Base-by-base conservation (phyloP, 345 rosid species). In the Triadica sebifera region DNA sequence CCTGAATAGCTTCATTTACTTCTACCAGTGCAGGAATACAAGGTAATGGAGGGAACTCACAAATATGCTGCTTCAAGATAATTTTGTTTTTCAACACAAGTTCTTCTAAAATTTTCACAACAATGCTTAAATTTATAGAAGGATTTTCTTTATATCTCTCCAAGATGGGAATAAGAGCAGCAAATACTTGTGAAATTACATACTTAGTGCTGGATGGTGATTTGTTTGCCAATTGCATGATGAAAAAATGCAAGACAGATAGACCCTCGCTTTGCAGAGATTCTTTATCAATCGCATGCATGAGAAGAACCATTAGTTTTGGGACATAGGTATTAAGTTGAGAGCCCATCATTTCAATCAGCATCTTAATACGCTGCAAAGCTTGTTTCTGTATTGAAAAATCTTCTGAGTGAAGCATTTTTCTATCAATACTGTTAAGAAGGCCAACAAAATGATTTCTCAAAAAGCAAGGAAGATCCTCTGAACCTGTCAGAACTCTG, bases 371-470 rank as follows among this genome's bases (percentile, higher is more conserved):
- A 51, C 98, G 94, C 78, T 82, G 83, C 86, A 94, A 74, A 73
- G 98, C 98, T 86, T 92, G 95, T 81, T 82, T 91, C 90, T 92
- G 98, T 80, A 88, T 83, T 17, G 79, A 84, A 74, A 80, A 60
- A 73, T 91, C 91, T 70, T 89, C 91, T 39, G 96, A 84, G 78
- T 91, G 98, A 69, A 91, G 93, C 98, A 91, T 87, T 79, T 89
- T 92, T 83, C 91, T 87, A 78, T 94, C 98, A 45, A 94, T 90
- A 79, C 93, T 89, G 77, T 94, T 92, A 66, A 94, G 98, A 64
- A 94, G 96, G 68, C 97, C 91, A 82, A 94, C 98, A 92, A 94
- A 94, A 84, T 94, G 98, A 84, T 89, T 89, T 83, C 93, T 91
- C 83, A 92, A 81, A 81, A 94, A 94, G 69, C 85, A 87, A 56